Conservation (phyloP, 768 basidiomycete species). For the Auriscalpium orientale region DNA sequence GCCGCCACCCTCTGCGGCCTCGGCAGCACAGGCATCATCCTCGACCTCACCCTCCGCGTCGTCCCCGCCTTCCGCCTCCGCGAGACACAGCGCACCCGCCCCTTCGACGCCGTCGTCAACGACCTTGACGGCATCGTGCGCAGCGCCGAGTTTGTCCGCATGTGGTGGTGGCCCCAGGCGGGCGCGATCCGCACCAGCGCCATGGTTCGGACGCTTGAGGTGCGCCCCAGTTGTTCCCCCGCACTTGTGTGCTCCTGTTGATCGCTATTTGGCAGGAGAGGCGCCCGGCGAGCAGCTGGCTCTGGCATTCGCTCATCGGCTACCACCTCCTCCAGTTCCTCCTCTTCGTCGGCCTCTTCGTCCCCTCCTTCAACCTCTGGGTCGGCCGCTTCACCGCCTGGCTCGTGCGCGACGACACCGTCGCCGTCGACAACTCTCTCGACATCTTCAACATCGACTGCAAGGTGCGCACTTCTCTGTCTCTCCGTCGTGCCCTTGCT, state of each 20-base stretch:
- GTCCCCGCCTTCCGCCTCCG: constrained; percentile 76
- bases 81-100: constrained; percentile 55
- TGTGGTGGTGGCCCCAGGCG: constrained; percentile 92
- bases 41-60: constrained; percentile 69
- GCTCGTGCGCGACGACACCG: constrained; percentile 48
- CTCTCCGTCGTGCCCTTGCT: constrained; percentile 4
- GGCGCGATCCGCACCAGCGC: constrained; percentile 65
- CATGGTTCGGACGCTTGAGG: constrained; percentile 71
- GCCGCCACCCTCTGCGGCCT: constrained; percentile 85
- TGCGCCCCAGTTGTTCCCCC: too few species aligned
- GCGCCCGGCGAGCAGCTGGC: constrained; percentile 49
- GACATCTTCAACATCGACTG: constrained; percentile 92
- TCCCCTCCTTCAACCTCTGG: constrained; percentile 53
- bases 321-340: constrained; percentile 79
- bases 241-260: constrained; percentile 5
- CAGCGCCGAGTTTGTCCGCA: constrained; percentile 81
- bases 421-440: constrained; percentile 70
- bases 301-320: constrained; percentile 65
- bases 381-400: constrained; percentile 61
- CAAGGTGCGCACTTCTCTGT: constrained; percentile 45
- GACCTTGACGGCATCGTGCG: constrained; percentile 47
- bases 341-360: constrained; percentile 67
- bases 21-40: constrained; percentile 84
- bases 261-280: constrained; percentile 36
- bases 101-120: constrained; percentile 56